These are phyloP conservation scores for Wallacemonas sp. DNA, from an alignment of 208 protist genomes.

Conservation along the genomic window DNA sequence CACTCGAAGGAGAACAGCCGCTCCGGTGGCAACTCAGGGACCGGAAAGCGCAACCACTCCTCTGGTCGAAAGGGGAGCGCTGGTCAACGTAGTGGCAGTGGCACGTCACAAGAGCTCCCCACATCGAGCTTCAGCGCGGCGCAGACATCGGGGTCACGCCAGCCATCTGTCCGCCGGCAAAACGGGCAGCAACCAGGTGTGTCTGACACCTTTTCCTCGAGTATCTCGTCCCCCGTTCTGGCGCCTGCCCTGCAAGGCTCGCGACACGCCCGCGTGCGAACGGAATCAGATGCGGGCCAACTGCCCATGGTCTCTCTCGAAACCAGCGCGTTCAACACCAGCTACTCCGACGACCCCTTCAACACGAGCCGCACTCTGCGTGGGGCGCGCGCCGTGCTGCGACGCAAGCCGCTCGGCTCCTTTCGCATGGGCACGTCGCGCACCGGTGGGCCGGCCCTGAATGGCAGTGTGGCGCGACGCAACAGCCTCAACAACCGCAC, in stretches of 20 bases:
- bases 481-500: constrained; percentile 17
- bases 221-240: neutral
- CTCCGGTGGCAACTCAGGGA: neutral
- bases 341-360: neutral
- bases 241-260: neutral
- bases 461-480: constrained; percentile 1
- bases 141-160: neutral
- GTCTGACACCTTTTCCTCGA: neutral
- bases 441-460: neutral
- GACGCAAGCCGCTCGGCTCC: constrained; percentile 3
- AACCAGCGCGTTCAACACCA: neutral
- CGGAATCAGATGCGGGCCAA: neutral
- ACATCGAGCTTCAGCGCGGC: constrained; percentile 12
- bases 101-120: neutral
- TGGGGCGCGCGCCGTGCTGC: constrained; percentile 4
- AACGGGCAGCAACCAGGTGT: neutral
- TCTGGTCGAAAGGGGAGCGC: neutral
- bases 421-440: constrained; percentile 8
- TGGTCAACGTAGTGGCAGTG: neutral
- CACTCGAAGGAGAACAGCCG: constrained; percentile 3
- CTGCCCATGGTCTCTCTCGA: constrained; percentile 11
- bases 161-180: neutral
- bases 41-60: neutral
- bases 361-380: constrained; percentile 13
- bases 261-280: neutral